Base-by-base conservation (phyloP, 2,329 filamentous ascomycete species). In the Fusarium buharicum region DNA sequence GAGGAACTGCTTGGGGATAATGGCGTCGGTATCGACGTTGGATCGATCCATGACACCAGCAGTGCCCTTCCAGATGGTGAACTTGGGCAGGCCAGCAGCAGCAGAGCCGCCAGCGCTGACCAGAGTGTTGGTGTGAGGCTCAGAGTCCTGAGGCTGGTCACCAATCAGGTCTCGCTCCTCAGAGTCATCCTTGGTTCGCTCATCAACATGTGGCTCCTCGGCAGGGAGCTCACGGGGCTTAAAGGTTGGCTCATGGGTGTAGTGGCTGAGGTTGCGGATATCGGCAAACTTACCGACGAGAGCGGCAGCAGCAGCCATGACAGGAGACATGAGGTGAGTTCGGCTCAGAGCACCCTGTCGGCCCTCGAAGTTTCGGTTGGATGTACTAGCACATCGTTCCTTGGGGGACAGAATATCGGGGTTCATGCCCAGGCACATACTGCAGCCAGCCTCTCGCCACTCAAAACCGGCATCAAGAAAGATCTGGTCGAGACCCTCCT, bases 391-490 rank as follows among this genome's bases (percentile, higher is more conserved):
- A 75, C 95, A 98, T 72, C 95, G 89, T 80, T 99, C 95, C 75
- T 90, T 86, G 50, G 95, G 93, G 2, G 93, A 88, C 41, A 98
- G 85, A 64, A 99, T 98, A 76, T 99, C 95, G 0, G 95, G 94
- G 82, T 99, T 99, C 94, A 99, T 99, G 75, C 95, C 95, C 51
- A 99, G 85, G 75, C 95, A 98, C 95, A 99, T 99, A 62, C 92
- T 96, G 85, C 95, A 99, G 45, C 95, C 95, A 67, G 95, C 95
- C 81, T 99, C 95, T 74, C 95, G 88, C 94, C 94, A 98, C 76
- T 98, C 94, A 68, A 98, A 98, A 8, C 95, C 95, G 44, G 95
- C 93, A 60, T 96, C 92, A 9, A 81, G 73, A 78, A 99, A 98
- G 73, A 97, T 90, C 81, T 93, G 92, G 79, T 98, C 92, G 5